Base-by-base conservation (phyloP, 2,329 filamentous ascomycete species). In the Aspergillus novoparasiticus region DNA sequence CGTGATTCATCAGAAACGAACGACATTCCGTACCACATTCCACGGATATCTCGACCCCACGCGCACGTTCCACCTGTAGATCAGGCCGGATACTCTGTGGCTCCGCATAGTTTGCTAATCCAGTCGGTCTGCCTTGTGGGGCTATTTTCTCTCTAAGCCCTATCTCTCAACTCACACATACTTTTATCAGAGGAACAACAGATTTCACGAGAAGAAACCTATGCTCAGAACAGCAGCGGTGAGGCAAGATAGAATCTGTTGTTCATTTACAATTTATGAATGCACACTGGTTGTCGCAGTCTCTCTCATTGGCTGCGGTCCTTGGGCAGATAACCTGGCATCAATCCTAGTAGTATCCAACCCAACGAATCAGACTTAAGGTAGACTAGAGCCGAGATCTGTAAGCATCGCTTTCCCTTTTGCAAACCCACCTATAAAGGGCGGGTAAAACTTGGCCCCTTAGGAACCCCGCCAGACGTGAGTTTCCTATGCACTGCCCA, bases 321-420 rank as follows among this genome's bases (percentile, higher is more conserved):
- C 19, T 41, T n/a, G 39, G 39, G 19, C 39, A 41, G 6, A 10
- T 10, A 41, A 19, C 6, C 6, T 41, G 39, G 16, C 39, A n/a
- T 41, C 39, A n/a, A n/a, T n/a, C 10, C 19, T 9, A 3, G 1
- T 19, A 6, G 16, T 8, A 19, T n/a, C 3, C 6, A 3, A 41
- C 8, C 39, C 3, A 19, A 41, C 19, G 8, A 41, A 6, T 41
- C 39, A n/a, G 39, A 41, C 9, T 3, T 4, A 9, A 5, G 3
- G 19, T n/a, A 41, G 16, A 9, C 3, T n/a, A n/a, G 2, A 41
- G 39, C 2, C 19, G 1, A n/a, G 2, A 41, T n/a, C 2, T 19
- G 16, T 10, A 2, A n/a, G 16, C 1, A 41, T 4, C 0, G 16
- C 1, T 16, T 5, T 16, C 5, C 5, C 0, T 36, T 36, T 2